phyloP scores from a whole-genome alignment of 352 stramenopile genomes.

The Pythium biforme region DNA sequence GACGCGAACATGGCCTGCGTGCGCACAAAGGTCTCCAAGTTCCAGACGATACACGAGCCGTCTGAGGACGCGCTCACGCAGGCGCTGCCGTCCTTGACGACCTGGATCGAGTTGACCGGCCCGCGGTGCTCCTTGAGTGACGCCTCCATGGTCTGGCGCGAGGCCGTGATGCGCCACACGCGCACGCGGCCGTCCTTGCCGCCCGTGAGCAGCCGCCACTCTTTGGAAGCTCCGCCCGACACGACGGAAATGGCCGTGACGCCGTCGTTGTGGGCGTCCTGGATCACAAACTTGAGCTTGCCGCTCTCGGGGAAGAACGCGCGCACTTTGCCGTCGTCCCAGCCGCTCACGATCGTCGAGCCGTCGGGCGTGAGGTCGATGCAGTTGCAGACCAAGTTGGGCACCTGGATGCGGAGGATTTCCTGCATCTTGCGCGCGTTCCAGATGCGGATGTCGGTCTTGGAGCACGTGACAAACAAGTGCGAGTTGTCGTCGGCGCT shows the following conservation, averaged over 20 bases:
- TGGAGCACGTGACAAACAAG: constrained; percentile 94
- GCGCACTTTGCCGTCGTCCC: constrained; percentile 96
- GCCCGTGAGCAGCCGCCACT: constrained; percentile 93
- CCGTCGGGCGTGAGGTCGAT: constrained; percentile 89
- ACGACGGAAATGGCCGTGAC: constrained; percentile 93
- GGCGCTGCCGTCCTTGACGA: constrained; percentile 65
- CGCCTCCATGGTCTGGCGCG: constrained; percentile 93
- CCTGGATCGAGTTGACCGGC: constrained; percentile 90
- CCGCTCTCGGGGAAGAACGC: constrained; percentile 96
- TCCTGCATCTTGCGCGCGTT: constrained; percentile 90
- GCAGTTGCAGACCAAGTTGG: constrained; percentile 96
- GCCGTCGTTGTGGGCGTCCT: constrained; percentile 94
- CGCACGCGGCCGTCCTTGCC: constrained; percentile 93
- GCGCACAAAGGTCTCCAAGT: constrained; percentile 91
- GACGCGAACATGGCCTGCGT: constrained; percentile 95
- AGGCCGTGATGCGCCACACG: constrained; percentile 91
- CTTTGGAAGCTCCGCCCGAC: constrained; percentile 38
- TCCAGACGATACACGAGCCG: constrained; percentile 96
- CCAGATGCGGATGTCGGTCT: constrained; percentile 96
- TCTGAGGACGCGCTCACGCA: constrained; percentile 81
- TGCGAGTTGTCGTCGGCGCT: constrained; percentile 83
- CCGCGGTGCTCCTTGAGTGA: constrained; percentile 95
- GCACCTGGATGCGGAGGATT: constrained; percentile 96
- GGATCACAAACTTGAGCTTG: constrained; percentile 97
- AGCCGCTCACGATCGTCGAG: constrained; percentile 92